phyloP scores from a whole-genome alignment of 345 rosid species.

The Reutealis trisperma region DNA sequence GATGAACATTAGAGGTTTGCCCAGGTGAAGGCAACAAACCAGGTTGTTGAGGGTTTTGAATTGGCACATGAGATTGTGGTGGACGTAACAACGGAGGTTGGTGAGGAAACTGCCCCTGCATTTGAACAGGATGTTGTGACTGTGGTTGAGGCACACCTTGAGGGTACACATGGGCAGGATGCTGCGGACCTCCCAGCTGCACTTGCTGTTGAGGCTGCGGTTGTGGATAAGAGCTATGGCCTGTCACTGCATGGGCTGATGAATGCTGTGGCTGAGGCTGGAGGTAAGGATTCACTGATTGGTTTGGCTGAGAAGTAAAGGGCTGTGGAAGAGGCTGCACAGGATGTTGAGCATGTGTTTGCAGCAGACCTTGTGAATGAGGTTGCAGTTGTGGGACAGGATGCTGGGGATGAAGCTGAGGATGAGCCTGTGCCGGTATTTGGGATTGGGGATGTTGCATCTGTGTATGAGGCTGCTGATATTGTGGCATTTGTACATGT shows the following conservation, averaged over 20 bases:
- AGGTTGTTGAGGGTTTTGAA: constrained; percentile 46
- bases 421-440: constrained; percentile 12
- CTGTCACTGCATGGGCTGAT: constrained; percentile 45
- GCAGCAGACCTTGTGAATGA: constrained; percentile 36
- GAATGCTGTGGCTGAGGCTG: constrained; percentile 41
- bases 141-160: constrained; percentile 44
- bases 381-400: constrained; percentile 18
- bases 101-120: constrained; percentile 50
- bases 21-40: constrained; percentile 40
- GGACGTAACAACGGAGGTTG: constrained; percentile 45
- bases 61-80: constrained; percentile 39
- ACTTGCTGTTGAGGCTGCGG: constrained; percentile 45
- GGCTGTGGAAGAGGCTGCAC: constrained; percentile 25
- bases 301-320: constrained; percentile 33
- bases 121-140: constrained; percentile 38
- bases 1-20: constrained; percentile 30
- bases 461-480: constrained; percentile 46
- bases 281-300: constrained; percentile 34
- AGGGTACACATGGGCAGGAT: constrained; percentile 32
- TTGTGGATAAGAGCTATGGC: constrained; percentile 57
- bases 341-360: constrained; percentile 32
- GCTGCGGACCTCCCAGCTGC: constrained; percentile 40
- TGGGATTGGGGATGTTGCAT: constrained; percentile 37
- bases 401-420: constrained; percentile 29
- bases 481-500: constrained; percentile 32